Evolutionary conservation across 129 eudicot species (phyloP).

Genomic region (Flaveria bidentis): DNA sequence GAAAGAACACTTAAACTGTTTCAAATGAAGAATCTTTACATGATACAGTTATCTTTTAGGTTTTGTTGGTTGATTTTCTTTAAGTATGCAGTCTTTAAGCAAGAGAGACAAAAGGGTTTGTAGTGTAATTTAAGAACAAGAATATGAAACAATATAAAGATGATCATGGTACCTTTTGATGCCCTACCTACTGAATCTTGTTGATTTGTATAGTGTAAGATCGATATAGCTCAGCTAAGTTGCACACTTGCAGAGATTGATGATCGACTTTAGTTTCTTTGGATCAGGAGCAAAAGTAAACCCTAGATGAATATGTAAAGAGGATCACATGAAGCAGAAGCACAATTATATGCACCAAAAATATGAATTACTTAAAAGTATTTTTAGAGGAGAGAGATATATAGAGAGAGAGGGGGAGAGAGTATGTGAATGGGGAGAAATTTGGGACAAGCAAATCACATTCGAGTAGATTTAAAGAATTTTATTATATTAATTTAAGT

Average conservation of each 20-base stretch:
- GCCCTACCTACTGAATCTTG: slow-evolving; percentile 30
- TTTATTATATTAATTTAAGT: neutral
- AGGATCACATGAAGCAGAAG: slow-evolving; percentile 29
- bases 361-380: slow-evolving; percentile 26
- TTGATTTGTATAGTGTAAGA: slow-evolving; percentile 19
- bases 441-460: slow-evolving; percentile 21
- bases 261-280: slow-evolving; percentile 13
- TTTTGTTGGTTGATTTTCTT: slow-evolving; percentile 20
- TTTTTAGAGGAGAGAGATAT: neutral
- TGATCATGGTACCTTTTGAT: slow-evolving; percentile 29
- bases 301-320: slow-evolving; percentile 43
- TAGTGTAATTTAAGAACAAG: neutral
- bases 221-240: slow-evolving; percentile 26
- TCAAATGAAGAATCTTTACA: slow-evolving; percentile 23
- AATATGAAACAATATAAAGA: slow-evolving; percentile 26
- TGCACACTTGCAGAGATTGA: slow-evolving; percentile 28
- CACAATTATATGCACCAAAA: slow-evolving; percentile 35
- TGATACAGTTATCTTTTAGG: slow-evolving; percentile 20
- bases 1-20: slow-evolving; percentile 14
- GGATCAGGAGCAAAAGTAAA: slow-evolving; percentile 29
- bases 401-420: slow-evolving; percentile 15
- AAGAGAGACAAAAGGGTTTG: slow-evolving; percentile 23
- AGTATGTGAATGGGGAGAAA: slow-evolving; percentile 19
- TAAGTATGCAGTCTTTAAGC: neutral
- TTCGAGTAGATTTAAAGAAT: slow-evolving; percentile 2